A percentile compares a stretch with the other conserved stretches of the same genome.
Conservation (phyloP, 495 filamentous ascomycete species). For the Poronia punctata region DNA sequence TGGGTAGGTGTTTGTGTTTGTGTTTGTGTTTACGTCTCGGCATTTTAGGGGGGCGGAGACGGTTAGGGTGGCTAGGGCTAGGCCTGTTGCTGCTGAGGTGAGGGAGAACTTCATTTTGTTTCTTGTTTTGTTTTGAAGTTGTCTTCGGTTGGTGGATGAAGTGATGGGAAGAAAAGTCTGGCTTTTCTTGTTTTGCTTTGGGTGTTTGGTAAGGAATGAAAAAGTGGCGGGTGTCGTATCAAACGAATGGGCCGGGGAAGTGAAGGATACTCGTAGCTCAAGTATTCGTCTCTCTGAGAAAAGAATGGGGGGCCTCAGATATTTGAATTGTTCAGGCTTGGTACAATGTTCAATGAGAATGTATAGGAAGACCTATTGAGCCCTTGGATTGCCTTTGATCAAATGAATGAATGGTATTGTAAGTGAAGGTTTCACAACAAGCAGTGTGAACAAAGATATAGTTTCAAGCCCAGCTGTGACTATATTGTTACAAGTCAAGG, state of each 20-base stretch:
- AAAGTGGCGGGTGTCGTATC: slow-evolving; percentile 1
- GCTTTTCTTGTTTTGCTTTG: slow-evolving; percentile 1
- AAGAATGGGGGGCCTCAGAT: background rate
- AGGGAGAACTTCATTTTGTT: slow-evolving; percentile 20
- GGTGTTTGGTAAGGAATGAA: background rate
- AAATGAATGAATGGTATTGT: too few relatives aligned
- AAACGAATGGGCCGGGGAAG: slow-evolving; percentile 3
- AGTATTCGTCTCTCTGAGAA: background rate
- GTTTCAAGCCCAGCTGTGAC: too few relatives aligned
- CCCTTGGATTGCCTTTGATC: too few relatives aligned
- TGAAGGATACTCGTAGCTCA: too few relatives aligned
- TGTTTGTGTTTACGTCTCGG: slow-evolving; percentile 34
- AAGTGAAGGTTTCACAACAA: too few relatives aligned
- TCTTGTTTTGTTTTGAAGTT: background rate
- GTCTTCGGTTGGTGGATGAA: slow-evolving; percentile 2
- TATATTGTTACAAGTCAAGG: too few relatives aligned
- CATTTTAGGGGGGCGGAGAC: slow-evolving; percentile 16
- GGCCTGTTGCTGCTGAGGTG: slow-evolving; percentile 14
- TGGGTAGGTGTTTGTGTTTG: slow-evolving; percentile 19
- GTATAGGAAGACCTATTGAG: too few relatives aligned
- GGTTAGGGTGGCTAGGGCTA: slow-evolving; percentile 19
- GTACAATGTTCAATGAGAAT: too few relatives aligned
- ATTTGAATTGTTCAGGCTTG: background rate
- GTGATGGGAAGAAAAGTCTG: slow-evolving; percentile 5
- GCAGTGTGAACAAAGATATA: too few relatives aligned